Percentiles rank a stretch among this genome's conserved stretches.
These are phyloP conservation scores for Pascua sp. DNA, from an alignment of 1,284 basidiomycete genomes.

Conservation along the genomic window DNA sequence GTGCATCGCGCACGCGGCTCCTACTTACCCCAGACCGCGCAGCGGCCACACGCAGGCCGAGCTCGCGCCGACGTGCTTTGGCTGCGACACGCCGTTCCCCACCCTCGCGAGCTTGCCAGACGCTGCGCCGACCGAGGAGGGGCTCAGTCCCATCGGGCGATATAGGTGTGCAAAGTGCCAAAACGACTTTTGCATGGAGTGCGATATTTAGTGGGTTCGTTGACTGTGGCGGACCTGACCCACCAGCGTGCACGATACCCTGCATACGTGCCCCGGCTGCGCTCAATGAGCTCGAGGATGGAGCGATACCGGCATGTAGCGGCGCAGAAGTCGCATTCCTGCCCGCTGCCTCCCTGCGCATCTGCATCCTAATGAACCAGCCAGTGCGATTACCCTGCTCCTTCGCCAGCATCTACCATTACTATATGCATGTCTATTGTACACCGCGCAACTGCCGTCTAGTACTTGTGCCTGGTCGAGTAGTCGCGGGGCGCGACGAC, in stretches of 20 bases:
- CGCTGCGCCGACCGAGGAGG: constrained; percentile 56
- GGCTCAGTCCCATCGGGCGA: constrained; percentile 70
- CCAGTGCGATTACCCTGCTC: too few species aligned
- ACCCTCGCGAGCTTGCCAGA: constrained; percentile 19
- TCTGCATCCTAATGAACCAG: background rate
- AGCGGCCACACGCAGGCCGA: constrained; percentile 41
- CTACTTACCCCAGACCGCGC: constrained; percentile 41
- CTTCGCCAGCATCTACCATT: background rate
- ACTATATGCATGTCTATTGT: background rate
- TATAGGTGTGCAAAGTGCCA: constrained; percentile 56
- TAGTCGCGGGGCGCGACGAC: constrained; percentile 76
- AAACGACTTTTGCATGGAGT: constrained; percentile 64
- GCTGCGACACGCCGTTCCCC: constrained; percentile 66
- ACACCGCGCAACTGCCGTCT: constrained; percentile 3
- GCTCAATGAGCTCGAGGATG: constrained; percentile 20
- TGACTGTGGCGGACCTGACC: background rate
- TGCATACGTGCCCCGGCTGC: constrained; percentile 65
- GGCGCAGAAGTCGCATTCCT: too few species aligned
- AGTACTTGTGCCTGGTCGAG: constrained; percentile 50
- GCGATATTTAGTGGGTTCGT: constrained; percentile 59
- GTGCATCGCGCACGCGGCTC: background rate
- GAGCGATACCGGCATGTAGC: too few species aligned
- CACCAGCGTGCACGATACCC: constrained; percentile 59
- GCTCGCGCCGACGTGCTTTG: constrained; percentile 58
- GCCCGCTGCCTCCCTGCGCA: too few species aligned